Percentiles rank a stretch among this genome's conserved stretches.
phyloP scores from a whole-genome alignment of 1,139 yeast genomes.

The Candida mesenterica region DNA sequence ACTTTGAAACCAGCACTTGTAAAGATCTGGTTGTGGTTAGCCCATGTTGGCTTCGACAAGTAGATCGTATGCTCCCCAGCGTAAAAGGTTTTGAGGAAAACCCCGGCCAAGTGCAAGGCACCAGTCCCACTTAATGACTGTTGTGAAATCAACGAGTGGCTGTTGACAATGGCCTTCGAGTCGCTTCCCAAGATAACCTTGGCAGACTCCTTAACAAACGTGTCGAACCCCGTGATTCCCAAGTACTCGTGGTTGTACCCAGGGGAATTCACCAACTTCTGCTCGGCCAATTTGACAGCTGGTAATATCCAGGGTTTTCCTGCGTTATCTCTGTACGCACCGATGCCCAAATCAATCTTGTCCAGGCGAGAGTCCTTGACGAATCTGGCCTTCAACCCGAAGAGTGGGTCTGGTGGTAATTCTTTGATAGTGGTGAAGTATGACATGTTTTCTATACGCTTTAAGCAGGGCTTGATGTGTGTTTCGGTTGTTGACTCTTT shows the following conservation, averaged over 20 bases:
- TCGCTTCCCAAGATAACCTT: slow-evolving; percentile 71
- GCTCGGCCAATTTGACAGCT: slow-evolving; percentile 76
- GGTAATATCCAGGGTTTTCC: slow-evolving; percentile 96
- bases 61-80: slow-evolving; percentile 56
- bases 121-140: slow-evolving; percentile 97
- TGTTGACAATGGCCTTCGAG: slow-evolving; percentile 48
- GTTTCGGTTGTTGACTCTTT: no score
- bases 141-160: slow-evolving; percentile 62
- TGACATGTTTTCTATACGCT: slow-evolving; percentile 30
- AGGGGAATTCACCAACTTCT: slow-evolving; percentile 45
- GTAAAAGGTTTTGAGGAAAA: slow-evolving; percentile 61
- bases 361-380: slow-evolving; percentile 58
- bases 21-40: slow-evolving; percentile 86
- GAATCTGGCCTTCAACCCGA: slow-evolving; percentile 78
- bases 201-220: slow-evolving; percentile 74
- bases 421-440: slow-evolving; percentile 50
- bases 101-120: slow-evolving; percentile 85
- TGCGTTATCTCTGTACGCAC: slow-evolving; percentile 90
- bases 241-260: slow-evolving; percentile 88
- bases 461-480: no score
- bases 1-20: slow-evolving; percentile 53
- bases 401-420: slow-evolving; percentile 76
- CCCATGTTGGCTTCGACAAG: slow-evolving; percentile 94
- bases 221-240: slow-evolving; percentile 74
- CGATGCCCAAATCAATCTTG: slow-evolving; percentile 91